phyloP scores from a whole-genome alignment of 2,329 filamentous ascomycete genomes.

The Stemphylium beticola region DNA sequence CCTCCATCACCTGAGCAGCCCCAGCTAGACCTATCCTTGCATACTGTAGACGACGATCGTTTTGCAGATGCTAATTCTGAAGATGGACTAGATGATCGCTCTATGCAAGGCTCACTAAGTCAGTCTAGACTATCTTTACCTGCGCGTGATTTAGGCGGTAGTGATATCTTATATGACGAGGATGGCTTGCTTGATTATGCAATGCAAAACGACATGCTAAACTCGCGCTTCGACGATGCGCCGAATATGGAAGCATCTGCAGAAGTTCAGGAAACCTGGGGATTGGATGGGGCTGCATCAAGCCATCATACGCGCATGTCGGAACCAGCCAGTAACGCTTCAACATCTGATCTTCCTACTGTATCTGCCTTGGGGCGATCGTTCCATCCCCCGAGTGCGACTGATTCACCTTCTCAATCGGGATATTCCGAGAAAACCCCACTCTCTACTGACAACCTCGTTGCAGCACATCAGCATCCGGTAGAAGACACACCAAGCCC shows the following conservation, averaged over 20 bases:
- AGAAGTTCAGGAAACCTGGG: slow-evolving; percentile 11
- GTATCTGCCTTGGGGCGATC: slow-evolving; percentile 32
- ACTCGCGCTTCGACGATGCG: slow-evolving; percentile 30
- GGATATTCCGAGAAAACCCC: slow-evolving; percentile 6
- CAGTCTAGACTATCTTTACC: slow-evolving; percentile 17
- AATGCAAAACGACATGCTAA: slow-evolving; percentile 40
- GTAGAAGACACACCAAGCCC: slow-evolving; percentile 11
- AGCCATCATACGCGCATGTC: slow-evolving; percentile 19
- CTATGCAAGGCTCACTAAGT: slow-evolving; percentile 8
- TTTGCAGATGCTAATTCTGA: slow-evolving; percentile 53
- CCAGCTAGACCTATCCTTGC: slow-evolving; percentile 31
- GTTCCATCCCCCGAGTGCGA: slow-evolving; percentile 17
- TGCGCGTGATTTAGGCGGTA: slow-evolving; percentile 28
- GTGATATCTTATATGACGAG: slow-evolving; percentile 44
- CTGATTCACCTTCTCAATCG: slow-evolving; percentile 17
- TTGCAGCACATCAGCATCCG: slow-evolving; percentile 19
- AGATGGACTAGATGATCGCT: slow-evolving; percentile 31
- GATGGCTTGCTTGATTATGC: slow-evolving; percentile 45
- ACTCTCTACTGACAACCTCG: slow-evolving; percentile 19
- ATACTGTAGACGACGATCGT: slow-evolving; percentile 49
- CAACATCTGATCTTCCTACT: slow-evolving; percentile 29
- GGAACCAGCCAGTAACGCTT: slow-evolving; percentile 22
- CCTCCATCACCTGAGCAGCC: slow-evolving; percentile 8
- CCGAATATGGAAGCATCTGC: slow-evolving; percentile 6
- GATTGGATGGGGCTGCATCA: slow-evolving; percentile 16